Percentiles rank a stretch among this genome's conserved stretches.
phyloP scores from a whole-genome alignment of 108 stramenopile species.

The Asterionellopsis glacialis region DNA sequence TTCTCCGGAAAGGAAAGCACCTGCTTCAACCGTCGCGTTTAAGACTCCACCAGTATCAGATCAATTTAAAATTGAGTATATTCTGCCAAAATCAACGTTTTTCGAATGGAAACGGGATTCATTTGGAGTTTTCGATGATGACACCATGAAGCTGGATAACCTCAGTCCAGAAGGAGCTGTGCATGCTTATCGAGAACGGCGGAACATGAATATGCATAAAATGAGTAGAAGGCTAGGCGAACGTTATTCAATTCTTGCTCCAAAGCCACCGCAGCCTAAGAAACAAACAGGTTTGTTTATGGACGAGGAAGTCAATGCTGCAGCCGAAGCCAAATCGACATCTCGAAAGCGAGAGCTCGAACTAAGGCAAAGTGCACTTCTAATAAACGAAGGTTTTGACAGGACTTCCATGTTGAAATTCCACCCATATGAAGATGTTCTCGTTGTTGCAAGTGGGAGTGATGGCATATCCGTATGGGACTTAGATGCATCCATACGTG shows the following conservation, averaged over 20 bases:
- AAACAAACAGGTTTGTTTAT: conserved; percentile 21
- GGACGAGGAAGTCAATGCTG: conserved; percentile 30
- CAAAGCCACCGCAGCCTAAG: conserved; percentile 14
- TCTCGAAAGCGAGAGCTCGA: conserved; percentile 54
- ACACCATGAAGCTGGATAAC: conserved; percentile 44
- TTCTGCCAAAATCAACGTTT: conserved; percentile 61
- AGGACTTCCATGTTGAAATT: conserved; percentile 82
- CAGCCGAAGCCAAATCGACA: conserved; percentile 35
- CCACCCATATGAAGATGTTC: conserved; percentile 89
- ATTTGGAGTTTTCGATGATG: conserved; percentile 30
- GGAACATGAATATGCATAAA: conserved; percentile 57
- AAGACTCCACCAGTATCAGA: too few species aligned
- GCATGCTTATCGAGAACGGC: conserved; percentile 49
- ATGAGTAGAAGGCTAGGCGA: conserved; percentile 1
- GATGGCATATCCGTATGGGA: conserved; percentile 85
- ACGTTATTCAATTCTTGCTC: conserved; percentile 5
- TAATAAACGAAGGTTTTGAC: conserved; percentile 58
- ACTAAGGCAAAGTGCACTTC: conserved; percentile 57
- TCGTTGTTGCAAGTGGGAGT: conserved; percentile 76
- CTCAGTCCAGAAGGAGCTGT: conserved; percentile 74
- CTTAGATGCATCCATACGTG: conserved; percentile 39
- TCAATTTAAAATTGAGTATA: conserved; percentile 19
- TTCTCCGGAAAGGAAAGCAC: not conserved
- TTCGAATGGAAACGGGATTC: conserved; percentile 65
- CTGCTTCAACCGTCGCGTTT: too few species aligned